Percentiles rank a stretch among this genome's conserved stretches.
Evolutionary conservation across 805 yeast species (phyloP).

Genomic region (Komagataella mondaviorum): DNA sequence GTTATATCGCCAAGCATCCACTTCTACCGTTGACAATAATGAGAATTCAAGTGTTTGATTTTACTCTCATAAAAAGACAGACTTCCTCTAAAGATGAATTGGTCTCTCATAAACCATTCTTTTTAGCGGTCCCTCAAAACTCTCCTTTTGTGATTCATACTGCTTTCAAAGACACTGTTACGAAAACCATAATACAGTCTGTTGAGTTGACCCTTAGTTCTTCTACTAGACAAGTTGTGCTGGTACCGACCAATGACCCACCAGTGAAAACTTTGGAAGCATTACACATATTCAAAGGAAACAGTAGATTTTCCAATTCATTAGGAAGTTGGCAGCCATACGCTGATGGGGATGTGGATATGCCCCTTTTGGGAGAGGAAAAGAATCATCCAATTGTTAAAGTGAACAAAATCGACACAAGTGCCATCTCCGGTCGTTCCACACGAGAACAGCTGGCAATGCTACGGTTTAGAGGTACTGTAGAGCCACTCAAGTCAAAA

Average conservation of each 20-base stretch:
- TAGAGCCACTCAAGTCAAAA: constrained; percentile 19
- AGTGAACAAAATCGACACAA: constrained; percentile 6
- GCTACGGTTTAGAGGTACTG: constrained; percentile 48
- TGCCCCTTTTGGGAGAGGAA: constrained; percentile 40
- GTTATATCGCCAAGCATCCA: constrained; percentile 57
- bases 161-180: constrained; percentile 23
- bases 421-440: constrained; percentile 6
- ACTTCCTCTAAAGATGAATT: constrained; percentile 21
- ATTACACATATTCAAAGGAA: constrained; percentile 45
- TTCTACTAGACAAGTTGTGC: constrained; percentile 26
- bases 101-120: constrained; percentile 45
- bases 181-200: constrained; percentile 45
- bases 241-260: constrained; percentile 20
- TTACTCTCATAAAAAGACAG: constrained; percentile 8
- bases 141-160: constrained; percentile 58
- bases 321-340: constrained; percentile 65
- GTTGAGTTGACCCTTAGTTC: constrained; percentile 39
- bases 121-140: constrained; percentile 52
- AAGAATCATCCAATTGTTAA: constrained; percentile 25
- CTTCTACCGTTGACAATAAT: constrained; percentile 43
- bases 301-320: constrained; percentile 45
- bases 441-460: constrained; percentile 30
- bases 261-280: constrained; percentile 36
- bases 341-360: constrained; percentile 55
- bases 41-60: constrained; percentile 59